Conservation (phyloP, 179 eudicot species). For the Beta macrorhiza region DNA sequence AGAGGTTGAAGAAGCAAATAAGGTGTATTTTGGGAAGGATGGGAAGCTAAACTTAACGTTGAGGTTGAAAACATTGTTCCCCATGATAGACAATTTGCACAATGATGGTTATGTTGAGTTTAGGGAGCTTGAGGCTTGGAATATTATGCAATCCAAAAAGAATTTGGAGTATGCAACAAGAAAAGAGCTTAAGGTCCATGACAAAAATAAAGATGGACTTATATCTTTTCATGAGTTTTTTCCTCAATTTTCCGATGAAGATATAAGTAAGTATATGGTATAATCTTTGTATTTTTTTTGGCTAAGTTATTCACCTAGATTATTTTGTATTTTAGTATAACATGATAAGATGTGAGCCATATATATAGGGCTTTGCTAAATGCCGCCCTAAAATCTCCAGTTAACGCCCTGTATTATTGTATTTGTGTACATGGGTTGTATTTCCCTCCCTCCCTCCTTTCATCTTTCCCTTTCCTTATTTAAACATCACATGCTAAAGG, state of each 20-base stretch:
- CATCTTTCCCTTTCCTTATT: too few species aligned
- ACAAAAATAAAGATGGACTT: conserved; percentile 34
- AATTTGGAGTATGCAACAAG: conserved; percentile 33
- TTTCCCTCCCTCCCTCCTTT: too few species aligned
- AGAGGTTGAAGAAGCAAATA: conserved; percentile 13
- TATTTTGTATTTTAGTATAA: too few species aligned
- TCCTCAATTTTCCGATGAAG: conserved; percentile 32
- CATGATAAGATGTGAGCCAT: too few species aligned
- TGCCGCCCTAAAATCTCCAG: too few species aligned
- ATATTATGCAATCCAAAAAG: conserved; percentile 36
- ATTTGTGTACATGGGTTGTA: too few species aligned
- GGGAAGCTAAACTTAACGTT: conserved; percentile 40
- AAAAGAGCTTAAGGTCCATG: conserved; percentile 27
- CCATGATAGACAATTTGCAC: conserved; percentile 36
- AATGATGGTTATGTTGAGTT: conserved; percentile 41
- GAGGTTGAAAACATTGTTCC: conserved; percentile 44
- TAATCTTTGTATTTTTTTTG: neutral
- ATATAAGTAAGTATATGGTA: conserved; percentile 29
- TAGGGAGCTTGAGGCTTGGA: conserved; percentile 44
- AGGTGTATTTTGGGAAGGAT: conserved; percentile 31
- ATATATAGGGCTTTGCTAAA: too few species aligned
- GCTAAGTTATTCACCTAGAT: too few species aligned
- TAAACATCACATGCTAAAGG: too few species aligned
- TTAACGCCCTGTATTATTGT: too few species aligned
- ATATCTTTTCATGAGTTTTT: conserved; percentile 41